Percentiles rank a stretch among this genome's conserved stretches.
phyloP scores from a whole-genome alignment of 2,329 filamentous ascomycete genomes.

The Aspergillus neotritici region DNA sequence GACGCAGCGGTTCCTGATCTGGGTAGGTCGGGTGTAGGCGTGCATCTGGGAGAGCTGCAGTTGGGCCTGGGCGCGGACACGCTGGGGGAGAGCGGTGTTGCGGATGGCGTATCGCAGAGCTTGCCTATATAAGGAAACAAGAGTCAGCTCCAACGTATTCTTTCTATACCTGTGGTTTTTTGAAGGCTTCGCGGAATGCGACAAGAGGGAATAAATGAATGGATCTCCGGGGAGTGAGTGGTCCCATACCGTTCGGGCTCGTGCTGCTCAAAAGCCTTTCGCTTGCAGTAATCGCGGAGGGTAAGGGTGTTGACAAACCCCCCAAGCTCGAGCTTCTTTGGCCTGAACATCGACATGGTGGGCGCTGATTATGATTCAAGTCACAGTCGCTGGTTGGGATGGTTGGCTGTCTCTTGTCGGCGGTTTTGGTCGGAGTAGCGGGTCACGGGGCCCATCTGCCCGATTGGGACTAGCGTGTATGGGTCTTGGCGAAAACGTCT shows the following conservation, averaged over 20 bases:
- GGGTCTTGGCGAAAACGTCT: background rate
- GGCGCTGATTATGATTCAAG: no score
- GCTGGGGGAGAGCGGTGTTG: slow-evolving; percentile 77
- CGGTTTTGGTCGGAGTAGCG: slow-evolving; percentile 5
- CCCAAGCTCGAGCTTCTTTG: slow-evolving; percentile 84
- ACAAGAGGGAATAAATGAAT: background rate
- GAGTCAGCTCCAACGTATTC: slow-evolving; percentile 1
- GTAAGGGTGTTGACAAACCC: slow-evolving; percentile 81
- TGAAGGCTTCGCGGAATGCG: background rate
- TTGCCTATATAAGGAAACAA: slow-evolving; percentile 56
- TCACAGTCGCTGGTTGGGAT: slow-evolving; percentile 6
- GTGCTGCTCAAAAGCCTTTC: slow-evolving; percentile 79
- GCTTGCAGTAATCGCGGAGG: slow-evolving; percentile 94
- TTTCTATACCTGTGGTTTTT: background rate
- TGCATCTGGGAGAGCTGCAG: slow-evolving; percentile 93
- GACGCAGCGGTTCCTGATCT: slow-evolving; percentile 91
- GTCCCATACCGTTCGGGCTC: slow-evolving; percentile 74
- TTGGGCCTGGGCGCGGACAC: slow-evolving; percentile 84
- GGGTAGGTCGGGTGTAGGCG: slow-evolving; percentile 85
- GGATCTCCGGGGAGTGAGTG: background rate
- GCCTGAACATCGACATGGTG: slow-evolving; percentile 76
- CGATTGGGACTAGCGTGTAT: slow-evolving; percentile 21
- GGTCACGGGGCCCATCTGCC: slow-evolving; percentile 20
- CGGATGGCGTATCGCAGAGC: slow-evolving; percentile 87
- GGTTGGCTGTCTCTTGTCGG: slow-evolving; percentile 4